Evolutionary conservation across 305 asterid species (phyloP), one percentile per base, ranked within the genome.

Genomic region (Fraxinus platypoda): DNA sequence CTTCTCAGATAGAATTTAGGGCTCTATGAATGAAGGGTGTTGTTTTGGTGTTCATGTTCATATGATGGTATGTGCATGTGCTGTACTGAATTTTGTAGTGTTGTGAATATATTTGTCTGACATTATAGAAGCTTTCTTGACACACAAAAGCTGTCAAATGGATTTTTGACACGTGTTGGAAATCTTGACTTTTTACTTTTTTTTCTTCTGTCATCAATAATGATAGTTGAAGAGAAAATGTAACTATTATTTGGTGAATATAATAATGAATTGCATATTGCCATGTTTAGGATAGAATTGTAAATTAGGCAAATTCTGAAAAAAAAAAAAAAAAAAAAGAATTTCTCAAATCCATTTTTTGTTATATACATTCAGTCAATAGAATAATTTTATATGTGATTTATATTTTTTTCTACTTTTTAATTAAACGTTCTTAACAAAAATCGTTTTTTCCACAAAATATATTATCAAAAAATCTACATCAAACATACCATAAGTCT

Each of bases 161-260:
- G 70, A 64, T 84, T 74, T 11, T 79, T 78, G 87, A 85, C 94
- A 90, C 86, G 90, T 34, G 38, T 34, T 89, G 92, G 87, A 78
- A 62, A 11, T 46, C 33, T 77, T 64, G 35, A 12, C 41, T 49
- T 31, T 35, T n/a, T 62, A 4, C 23, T 8, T 30, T 38, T 38
- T 19, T 13, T 6, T 46, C 19, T 38, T 38, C 52, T n/a, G 34
- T 62, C 43, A 34, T 26, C 75, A 25, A 64, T 25, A 25, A 64
- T 11, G 33, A 64, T 8, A 64, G 31, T 25, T 54, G 35, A 52
- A 76, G 17, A n/a, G 31, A 13, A 30, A 21, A 17, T 3, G n/a
- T 12, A 12, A 41, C 52, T 12, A 43, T 43, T 13, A 46, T 46
- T 46, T 3, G 57, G n/a, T 37, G 43, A 37, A 7, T 37, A 38